These are phyloP conservation scores for Mucor ambiguus DNA, from an alignment of 371 early-diverging fungal species.

Conservation along the genomic window DNA sequence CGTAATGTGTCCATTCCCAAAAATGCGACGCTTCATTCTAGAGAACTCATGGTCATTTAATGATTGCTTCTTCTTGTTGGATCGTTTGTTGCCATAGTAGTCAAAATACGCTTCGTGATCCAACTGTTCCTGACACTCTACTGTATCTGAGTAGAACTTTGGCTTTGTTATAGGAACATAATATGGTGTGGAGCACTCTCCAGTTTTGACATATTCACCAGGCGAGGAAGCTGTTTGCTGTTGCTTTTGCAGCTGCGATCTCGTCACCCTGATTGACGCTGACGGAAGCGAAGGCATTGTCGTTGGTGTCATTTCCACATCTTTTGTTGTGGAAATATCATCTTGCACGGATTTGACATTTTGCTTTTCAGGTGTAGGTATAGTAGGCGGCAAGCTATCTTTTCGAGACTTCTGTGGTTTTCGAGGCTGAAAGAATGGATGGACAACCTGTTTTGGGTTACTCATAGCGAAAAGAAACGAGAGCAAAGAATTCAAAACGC, in stretches of 20 bases:
- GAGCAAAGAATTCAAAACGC: not conserved
- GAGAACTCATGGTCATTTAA: constrained; percentile 13
- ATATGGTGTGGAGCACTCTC: constrained; percentile 2
- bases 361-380: not conserved
- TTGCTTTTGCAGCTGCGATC: not conserved
- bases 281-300: not conserved
- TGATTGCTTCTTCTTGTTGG: not conserved
- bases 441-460: constrained; percentile 3
- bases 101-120: not conserved
- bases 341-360: too few species aligned
- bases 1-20: constrained; percentile 6
- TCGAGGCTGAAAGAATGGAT: constrained; percentile 22
- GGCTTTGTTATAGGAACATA: constrained; percentile 2
- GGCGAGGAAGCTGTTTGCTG: not conserved
- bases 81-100: not conserved
- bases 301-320: not conserved
- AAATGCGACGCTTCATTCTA: constrained; percentile 8
- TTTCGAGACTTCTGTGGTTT: not conserved
- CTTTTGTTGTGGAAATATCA: not conserved
- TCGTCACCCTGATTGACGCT: not conserved
- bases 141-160: constrained; percentile 12
- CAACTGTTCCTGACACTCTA: not conserved
- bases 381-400: not conserved
- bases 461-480: not conserved
- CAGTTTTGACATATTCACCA: not conserved